Percentiles rank a stretch among this genome's conserved stretches.
Evolutionary conservation across 2,329 filamentous ascomycete species (phyloP).

Genomic region (Claviceps sp.): DNA sequence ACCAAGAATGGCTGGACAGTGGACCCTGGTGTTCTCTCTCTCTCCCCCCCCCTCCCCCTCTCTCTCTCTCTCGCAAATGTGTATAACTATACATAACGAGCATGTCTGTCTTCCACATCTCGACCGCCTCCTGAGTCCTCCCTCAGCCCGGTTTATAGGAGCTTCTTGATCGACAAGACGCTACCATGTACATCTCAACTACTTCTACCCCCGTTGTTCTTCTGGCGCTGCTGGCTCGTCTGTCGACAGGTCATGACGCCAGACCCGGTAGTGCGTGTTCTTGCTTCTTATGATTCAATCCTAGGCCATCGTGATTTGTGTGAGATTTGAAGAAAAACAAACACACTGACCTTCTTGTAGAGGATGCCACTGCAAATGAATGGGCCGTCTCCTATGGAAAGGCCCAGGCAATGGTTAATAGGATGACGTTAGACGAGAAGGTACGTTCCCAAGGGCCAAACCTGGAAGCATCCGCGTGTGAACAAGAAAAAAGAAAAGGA

Average conservation of each 20-base stretch:
- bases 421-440: constrained; percentile 67
- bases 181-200: not conserved
- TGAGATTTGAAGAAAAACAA: not conserved
- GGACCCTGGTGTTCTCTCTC: no score
- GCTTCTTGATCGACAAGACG: not conserved
- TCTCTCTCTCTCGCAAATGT: not conserved
- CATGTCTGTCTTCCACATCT: not conserved
- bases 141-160: no score
- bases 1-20: no score
- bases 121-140: no score
- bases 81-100: not conserved
- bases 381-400: constrained; percentile 59
- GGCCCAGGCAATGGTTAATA: constrained; percentile 53
- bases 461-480: not conserved
- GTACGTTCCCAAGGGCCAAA: not conserved
- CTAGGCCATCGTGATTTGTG: no score
- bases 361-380: constrained; percentile 14
- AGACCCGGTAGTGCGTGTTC: not conserved
- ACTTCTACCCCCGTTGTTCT: not conserved
- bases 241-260: not conserved
- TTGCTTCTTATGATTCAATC: not conserved
- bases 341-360: not conserved
- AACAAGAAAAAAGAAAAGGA: not conserved
- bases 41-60: not conserved
- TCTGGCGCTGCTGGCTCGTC: not conserved